Base-by-base conservation (phyloP, 345 rosid species). In the Euphorbia pulcherrima region DNA sequence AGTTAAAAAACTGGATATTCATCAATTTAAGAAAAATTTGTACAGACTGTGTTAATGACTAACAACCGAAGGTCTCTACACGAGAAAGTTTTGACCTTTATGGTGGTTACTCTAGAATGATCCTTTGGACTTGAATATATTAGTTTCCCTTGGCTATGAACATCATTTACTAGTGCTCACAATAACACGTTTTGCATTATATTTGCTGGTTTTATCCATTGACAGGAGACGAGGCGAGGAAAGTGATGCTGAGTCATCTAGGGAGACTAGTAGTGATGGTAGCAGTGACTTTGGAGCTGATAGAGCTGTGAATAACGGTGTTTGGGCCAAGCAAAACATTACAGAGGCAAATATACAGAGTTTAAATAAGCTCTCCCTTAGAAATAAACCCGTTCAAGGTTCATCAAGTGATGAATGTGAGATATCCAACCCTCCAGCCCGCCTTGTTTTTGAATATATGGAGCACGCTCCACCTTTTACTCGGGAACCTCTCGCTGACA, bases 401-500 rank as follows among this genome's bases (percentile, higher is more conserved):
- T 84, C 91, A 2, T 87, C 93, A 1, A 83, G 90, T 47, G 91
- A 90, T 72, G 97, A 90, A 71, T 77, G 84, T 64, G 97, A 81
- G 81, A 79, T 68, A 59, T 64, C 75, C 63, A 82, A 64, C 52
- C 77, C 82, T 64, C 84, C 79, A 8, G 84, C 79, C 67, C 87
- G 65, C 70, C 85, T 81, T 70, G 37, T 84, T 21, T 92, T 87
- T 74, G 92, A 92, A 74, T 90, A 85, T 76, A 80, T 90, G 73
- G 98, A 87, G 80, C 81, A 80, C 65, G 90, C 83, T 39, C 80
- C 89, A 47, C 98, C 98, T 35, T 92, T 86, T 76, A 84, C 81
- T 64, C 92, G 97, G 26, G 83, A 92, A 80, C 97, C 98, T 47
- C 70, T 92, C 70, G 86, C 86, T 70, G 91, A 87, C 77, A 88